Evolutionary conservation across 768 basidiomycete genomes (phyloP).

Genomic region (Chalciporus piperatus): DNA sequence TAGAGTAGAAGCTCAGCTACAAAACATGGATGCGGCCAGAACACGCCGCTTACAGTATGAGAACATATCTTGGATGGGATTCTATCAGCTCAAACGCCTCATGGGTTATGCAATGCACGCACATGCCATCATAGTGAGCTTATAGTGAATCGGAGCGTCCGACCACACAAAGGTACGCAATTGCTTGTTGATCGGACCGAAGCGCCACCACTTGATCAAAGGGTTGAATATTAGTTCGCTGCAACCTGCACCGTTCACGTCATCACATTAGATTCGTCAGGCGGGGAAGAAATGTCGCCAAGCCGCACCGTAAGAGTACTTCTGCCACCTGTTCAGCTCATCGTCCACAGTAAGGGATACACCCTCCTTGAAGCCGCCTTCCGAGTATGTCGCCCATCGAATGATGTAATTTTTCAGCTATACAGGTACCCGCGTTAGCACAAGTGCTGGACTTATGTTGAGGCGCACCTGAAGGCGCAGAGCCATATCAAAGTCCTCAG

Average conservation of each 20-base stretch:
- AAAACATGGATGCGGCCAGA: neutral
- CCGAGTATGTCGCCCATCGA: conserved; percentile 80
- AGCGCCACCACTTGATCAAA: conserved; percentile 67
- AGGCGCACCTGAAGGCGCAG: conserved; percentile 46
- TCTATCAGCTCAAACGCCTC: conserved; percentile 3
- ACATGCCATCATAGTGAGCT: conserved; percentile 61
- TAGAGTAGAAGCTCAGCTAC: neutral
- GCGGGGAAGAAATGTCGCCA: conserved; percentile 36
- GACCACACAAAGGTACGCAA: conserved; percentile 79
- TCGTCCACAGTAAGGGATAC: conserved; percentile 91
- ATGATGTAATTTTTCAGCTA: conserved; percentile 24
- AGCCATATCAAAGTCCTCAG: conserved; percentile 72
- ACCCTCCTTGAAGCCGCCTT: conserved; percentile 90
- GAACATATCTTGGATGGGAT: conserved; percentile 40
- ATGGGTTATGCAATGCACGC: conserved; percentile 15
- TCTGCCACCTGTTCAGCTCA: conserved; percentile 94
- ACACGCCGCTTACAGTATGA: conserved; percentile 42
- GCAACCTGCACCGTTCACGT: conserved; percentile 33
- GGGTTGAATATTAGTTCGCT: conserved; percentile 82
- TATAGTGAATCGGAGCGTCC: conserved; percentile 74
- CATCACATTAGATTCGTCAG: neutral
- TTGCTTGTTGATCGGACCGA: conserved; percentile 83
- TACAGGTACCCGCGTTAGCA: conserved; percentile 35
- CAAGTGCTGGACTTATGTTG: conserved; percentile 69
- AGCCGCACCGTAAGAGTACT: conserved; percentile 67